phyloP scores from a whole-genome alignment of 2,329 filamentous ascomycete species.

The Sporothrix humicola region DNA sequence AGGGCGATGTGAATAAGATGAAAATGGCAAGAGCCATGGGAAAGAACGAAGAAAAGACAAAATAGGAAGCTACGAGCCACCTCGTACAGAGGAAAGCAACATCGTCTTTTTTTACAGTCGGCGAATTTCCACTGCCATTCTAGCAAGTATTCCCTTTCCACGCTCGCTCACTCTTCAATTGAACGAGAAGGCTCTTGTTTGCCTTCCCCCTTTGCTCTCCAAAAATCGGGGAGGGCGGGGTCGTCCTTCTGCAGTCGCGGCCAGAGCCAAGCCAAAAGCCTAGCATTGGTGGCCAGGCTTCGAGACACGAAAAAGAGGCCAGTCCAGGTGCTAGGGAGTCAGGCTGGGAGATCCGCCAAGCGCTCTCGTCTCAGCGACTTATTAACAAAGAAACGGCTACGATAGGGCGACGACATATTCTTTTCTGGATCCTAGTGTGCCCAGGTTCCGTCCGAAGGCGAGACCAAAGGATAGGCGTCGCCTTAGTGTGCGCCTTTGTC shows the following conservation, averaged over 20 bases:
- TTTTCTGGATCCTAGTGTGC: slow-evolving; percentile 10
- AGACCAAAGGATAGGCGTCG: slow-evolving; percentile 14
- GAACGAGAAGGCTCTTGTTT: not conserved
- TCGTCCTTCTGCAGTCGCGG: slow-evolving; percentile 20
- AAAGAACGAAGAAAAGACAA: not conserved
- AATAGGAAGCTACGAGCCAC: slow-evolving; percentile 18
- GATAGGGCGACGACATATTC: slow-evolving; percentile 9
- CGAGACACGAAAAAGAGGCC: not conserved
- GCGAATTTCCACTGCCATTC: not conserved
- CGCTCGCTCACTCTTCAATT: not conserved
- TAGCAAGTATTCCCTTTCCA: not conserved
- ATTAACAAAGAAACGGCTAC: slow-evolving; percentile 24
- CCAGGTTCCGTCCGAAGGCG: not conserved
- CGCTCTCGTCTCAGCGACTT: not conserved
- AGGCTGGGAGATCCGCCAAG: not conserved
- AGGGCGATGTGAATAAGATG: slow-evolving; percentile 6
- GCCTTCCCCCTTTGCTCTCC: slow-evolving; percentile 6
- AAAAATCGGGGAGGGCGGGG: slow-evolving; percentile 25
- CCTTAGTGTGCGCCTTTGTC: slow-evolving; percentile 14
- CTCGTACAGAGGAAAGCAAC: slow-evolving; percentile 7
- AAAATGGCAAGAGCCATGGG: not conserved
- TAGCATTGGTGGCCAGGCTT: not conserved
- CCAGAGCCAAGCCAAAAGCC: not conserved
- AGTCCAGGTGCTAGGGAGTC: not conserved
- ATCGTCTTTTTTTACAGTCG: slow-evolving; percentile 6